Evolutionary conservation across 108 stramenopile species (phyloP), one percentile per base, ranked within the genome.

Genomic region (Nitzschia putrida): DNA sequence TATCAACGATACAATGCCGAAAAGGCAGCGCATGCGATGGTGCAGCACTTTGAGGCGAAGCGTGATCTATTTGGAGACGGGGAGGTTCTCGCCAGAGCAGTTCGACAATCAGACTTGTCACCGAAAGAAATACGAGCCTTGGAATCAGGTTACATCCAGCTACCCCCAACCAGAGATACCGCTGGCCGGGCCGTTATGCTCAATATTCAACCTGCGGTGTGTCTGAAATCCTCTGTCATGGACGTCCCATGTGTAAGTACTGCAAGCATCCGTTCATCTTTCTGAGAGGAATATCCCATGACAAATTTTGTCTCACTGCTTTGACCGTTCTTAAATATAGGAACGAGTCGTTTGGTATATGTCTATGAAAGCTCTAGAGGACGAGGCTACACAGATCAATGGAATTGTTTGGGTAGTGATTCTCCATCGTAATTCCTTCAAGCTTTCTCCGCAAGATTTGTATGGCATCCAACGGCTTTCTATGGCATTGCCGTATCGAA

Each of bases 61-160:
- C 72, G 65, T 2, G 57, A 67, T 24, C 66, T 78, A 16, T 78
- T 78, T 43, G 77, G 77, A 1, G 25, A 29, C 10, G 77, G 73
- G 5, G 42, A 55, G 38, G 10, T 76, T 37, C 16, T 40, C 14
- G 58, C 16, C 12, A n/a, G 26, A 26, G 16, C 26, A 5, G 24
- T 60, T 60, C 38, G 58, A 40, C 47, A 49, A 49, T 49, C 47
- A 37, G 58, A 60, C 38, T 39, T 60, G 26, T 22, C 34, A 2
- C 34, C 21, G 4, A 39, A 60, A 26, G 26, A 25, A 3, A 2
- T 37, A 5, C 3, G 38, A n/a, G 38, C 39, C 5, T 18, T 60
- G 26, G 16, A n/a, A 6, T 26, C 21, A 2, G 58, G 58, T 12
- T 18, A n/a, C 16, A 40, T 37, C 0, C 58, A 60, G 38, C 16